Base-by-base conservation (phyloP, 2,329 filamentous ascomycete genomes). In the Fusarium globosum region DNA sequence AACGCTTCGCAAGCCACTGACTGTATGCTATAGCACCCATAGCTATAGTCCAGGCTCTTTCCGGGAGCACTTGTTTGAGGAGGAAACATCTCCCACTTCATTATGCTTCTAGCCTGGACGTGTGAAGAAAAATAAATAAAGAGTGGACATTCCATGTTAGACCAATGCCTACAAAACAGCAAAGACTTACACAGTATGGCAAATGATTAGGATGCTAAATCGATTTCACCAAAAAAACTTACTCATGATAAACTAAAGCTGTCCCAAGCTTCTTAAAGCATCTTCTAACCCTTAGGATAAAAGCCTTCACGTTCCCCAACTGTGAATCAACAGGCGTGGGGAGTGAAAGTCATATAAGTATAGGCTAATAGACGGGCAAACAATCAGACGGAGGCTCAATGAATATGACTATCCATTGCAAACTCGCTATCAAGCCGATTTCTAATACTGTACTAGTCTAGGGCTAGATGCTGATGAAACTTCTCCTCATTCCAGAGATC, bases 21-120 rank as follows among this genome's bases (percentile, higher is more conserved):
- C 42, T 41, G 20, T 38, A 23, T 49, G 21, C 13, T 69, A 69
- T 69, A 69, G 65, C 20, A 48, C 28, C 65, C 65, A 59, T 55
- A 52, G 48, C 45, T 60, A 51, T 69, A 69, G n/a, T 49, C 42
- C 33, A 33, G 38, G 16, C 38, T 15, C 38, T 30, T 30, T 41
- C 23, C 49, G 52, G 62, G 51, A 62, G 42, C 38, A 33, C 15
- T n/a, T 39, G 57, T 51, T 63, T 63, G 57, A 69, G 57, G 65
- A 55, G 38, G 49, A 63, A 64, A 63, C 49, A 64, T 39, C 57
- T 68, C 36, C 69, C 65, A 69, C 42, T 53, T 45, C 14, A 41
- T 36, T 45, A 35, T 68, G 23, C 38, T 23, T 63, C 20, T 23
- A 48, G 30, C 18, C 48, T 41, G n/a, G 35, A n/a, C 45, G 16